Evolutionary conservation across 1,284 basidiomycete species (phyloP).

Genomic region (Cryptococcus sp.): DNA sequence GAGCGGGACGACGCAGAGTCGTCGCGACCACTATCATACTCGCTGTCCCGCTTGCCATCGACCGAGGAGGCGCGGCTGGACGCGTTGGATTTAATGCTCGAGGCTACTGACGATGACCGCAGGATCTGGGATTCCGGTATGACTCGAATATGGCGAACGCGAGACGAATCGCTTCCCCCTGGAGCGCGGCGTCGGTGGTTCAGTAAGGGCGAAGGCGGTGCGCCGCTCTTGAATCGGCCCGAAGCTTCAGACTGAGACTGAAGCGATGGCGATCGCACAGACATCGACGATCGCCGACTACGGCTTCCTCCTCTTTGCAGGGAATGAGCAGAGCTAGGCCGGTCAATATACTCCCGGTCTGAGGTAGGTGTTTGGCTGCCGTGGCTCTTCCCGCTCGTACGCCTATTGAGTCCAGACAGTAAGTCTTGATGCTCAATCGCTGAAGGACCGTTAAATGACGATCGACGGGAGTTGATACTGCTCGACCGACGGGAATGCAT

Average conservation of each 20-base stretch:
- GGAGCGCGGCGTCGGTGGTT: constrained; percentile 46
- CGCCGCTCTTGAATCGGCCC: constrained; percentile 15
- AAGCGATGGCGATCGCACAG: constrained; percentile 35
- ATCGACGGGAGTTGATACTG: constrained; percentile 52
- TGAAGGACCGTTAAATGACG: constrained; percentile 46
- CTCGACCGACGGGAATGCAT: constrained; percentile 49
- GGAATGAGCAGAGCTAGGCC: constrained; percentile 32
- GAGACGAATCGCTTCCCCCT: constrained; percentile 38
- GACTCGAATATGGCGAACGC: constrained; percentile 45
- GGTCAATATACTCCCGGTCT: constrained; percentile 38
- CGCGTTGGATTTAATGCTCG: constrained; percentile 37
- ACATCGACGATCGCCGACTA: constrained; percentile 31
- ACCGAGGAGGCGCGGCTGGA: constrained; percentile 38
- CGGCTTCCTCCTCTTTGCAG: constrained; percentile 20
- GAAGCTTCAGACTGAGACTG: constrained; percentile 28
- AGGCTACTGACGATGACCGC: constrained; percentile 39
- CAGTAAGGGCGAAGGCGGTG: constrained; percentile 43
- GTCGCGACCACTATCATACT: constrained; percentile 38
- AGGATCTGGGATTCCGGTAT: constrained; percentile 43
- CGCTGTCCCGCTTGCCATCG: constrained; percentile 26
- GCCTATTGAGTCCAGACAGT: constrained; percentile 31
- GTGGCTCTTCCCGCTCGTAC: constrained; percentile 42
- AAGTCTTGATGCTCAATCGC: constrained; percentile 35
- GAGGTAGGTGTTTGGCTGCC: constrained; percentile 52
- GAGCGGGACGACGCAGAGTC: constrained; percentile 29